Base-by-base conservation (phyloP, 768 basidiomycete species). In the Pleurotus salmoneostramineus region DNA sequence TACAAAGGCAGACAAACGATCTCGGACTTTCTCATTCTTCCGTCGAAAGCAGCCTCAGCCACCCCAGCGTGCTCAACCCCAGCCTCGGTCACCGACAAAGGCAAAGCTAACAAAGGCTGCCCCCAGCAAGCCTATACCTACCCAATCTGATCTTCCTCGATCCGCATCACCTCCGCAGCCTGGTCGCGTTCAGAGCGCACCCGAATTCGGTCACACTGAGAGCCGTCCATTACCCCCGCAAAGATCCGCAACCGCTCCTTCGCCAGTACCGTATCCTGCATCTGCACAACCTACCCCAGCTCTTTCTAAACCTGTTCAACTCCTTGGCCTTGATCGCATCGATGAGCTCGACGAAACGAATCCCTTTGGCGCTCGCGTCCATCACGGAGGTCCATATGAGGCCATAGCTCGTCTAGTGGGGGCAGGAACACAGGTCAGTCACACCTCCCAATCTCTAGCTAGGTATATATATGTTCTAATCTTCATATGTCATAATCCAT, bases 321-420 rank as follows among this genome's bases (percentile, higher is more conserved):
- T 54, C 8, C 68, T 62, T 50, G 75, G 75, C 56, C 76, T 91
- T 52, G 90, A 91, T 71, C 77, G 78, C 33, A 87, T 93, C 60
- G 90, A 93, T 66, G 87, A 90, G 68, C 70, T 92, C 35, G 91
- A 92, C 67, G 88, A 89, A 66, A 82, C 83, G 5, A 87, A 84
- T 68, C 88, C 89, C 1, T 76, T 84, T 58, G 89, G 89, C 3
- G 59, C 77, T 6, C 69, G 76, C 14, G 71, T 87, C 60, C 90
- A 91, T 66, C 88, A 91, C 63, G 75, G 74, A 34, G 85, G 89
- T 0, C 89, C 88, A n/a, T 93, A 91, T 64, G 88, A 92, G 65
- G 87, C 80, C 2, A 77, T 81, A 55, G 40, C 52, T 43, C 52
- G 52, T 31, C 42, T 66, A 67, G 40, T 73, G 68, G 45, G 63